Evolutionary conservation across 2,329 filamentous ascomycete species (phyloP), one percentile per base, ranked within the genome.

Genomic region (Atkinsonella texensis): DNA sequence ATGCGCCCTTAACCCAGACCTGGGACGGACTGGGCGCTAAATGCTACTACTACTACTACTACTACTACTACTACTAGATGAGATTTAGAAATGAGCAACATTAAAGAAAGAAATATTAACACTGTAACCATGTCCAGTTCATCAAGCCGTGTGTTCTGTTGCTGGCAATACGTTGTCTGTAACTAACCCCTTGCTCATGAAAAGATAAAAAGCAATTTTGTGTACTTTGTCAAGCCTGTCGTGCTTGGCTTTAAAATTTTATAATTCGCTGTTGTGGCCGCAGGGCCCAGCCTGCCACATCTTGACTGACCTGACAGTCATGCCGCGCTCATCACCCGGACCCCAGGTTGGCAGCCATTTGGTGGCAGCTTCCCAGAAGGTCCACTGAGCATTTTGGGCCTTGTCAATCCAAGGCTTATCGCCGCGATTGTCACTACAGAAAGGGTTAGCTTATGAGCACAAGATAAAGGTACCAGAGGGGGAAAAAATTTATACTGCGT

Each of bases 281-380:
- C 60, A 62, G 6, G 49, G 51, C 7, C 59, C 59, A 9, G 57
- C 55, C 57, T 70, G 66, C 72, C 71, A 75, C 70, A 74, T 74
- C 61, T 68, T 71, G 45, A 74, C 71, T 33, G 64, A 70, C 54
- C 66, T 65, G 42, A 75, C 67, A 13, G 68, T 71, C 71, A 75
- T 70, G 49, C 70, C 72, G 17, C 68, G 65, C 48, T 63, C 59
- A 46, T 68, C 67, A 13, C 66, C 67, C 46, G 66, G 58, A 10
- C 67, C 68, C 74, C 74, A 76, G n/a, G 70, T 75, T 2, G 70
- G 70, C 15, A 70, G 63, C 72, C 74, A 77, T 35, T 63, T 53
- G 52, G 59, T 57, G 23, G 61, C 60, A 2, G 67, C 68, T 31
- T 63, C 62, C 69, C 68, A 74, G 56, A 76, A 76, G 12, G 70